These are phyloP conservation scores for Amaranthus hypochondriacus DNA, from an alignment of 148 eudicot species.

Conservation along the genomic window DNA sequence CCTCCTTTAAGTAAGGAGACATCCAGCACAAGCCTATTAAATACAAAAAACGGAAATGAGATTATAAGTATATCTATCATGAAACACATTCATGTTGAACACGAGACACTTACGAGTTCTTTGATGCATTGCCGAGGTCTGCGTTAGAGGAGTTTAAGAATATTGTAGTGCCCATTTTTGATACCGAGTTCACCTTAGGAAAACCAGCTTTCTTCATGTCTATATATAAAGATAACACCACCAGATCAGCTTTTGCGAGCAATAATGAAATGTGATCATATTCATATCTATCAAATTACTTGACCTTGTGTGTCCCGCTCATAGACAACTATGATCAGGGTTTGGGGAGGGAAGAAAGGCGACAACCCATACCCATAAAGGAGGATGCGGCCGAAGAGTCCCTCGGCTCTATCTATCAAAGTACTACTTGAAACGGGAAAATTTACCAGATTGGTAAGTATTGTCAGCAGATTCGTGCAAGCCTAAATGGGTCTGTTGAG, in stretches of 20 bases:
- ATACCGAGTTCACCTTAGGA: conserved; percentile 47
- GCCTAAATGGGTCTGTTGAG: conserved; percentile 60
- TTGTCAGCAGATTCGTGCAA: conserved; percentile 32
- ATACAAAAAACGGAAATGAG: neutral
- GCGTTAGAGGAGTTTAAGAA: conserved; percentile 33
- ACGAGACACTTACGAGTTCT: conserved; percentile 39
- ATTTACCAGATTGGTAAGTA: conserved; percentile 38
- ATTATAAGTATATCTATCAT: too few relatives aligned
- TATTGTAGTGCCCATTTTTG: conserved; percentile 52
- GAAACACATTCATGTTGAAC: neutral
- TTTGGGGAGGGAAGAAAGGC: too few relatives aligned
- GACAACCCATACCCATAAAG: too few relatives aligned
- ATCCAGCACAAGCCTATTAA: conserved; percentile 45
- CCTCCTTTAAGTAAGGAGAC: conserved; percentile 50
- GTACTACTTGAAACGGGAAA: neutral
- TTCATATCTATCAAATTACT: neutral
- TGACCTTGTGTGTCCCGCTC: too few relatives aligned
- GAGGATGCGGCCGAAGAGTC: too few relatives aligned
- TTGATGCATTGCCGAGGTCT: conserved; percentile 31
- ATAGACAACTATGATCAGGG: too few relatives aligned
- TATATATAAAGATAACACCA: conserved; percentile 15
- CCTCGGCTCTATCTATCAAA: neutral
- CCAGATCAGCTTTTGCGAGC: conserved; percentile 1
- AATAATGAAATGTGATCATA: neutral
- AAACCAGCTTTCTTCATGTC: conserved; percentile 34